Conservation (phyloP, 2,329 filamentous ascomycete genomes). For the Aspergillus sp. region DNA sequence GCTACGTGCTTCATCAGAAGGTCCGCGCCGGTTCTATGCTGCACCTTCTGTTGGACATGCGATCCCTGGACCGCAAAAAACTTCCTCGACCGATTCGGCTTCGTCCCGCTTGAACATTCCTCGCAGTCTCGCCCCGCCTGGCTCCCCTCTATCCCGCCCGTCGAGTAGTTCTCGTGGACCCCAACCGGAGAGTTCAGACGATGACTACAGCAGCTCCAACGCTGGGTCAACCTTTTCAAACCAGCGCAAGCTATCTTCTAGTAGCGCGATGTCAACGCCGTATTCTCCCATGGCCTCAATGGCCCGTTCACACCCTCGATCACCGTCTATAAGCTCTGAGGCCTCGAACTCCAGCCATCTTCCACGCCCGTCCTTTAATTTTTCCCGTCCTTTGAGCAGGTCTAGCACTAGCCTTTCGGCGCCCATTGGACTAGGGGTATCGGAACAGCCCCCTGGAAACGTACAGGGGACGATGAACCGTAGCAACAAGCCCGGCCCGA, state of each 20-base stretch:
- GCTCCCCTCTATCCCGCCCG: slow-evolving; percentile 43
- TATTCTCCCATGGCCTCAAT: slow-evolving; percentile 66
- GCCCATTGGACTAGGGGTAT: slow-evolving; percentile 25
- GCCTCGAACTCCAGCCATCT: slow-evolving; percentile 64
- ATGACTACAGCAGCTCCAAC: slow-evolving; percentile 64
- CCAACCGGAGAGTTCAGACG: slow-evolving; percentile 64
- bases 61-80: slow-evolving; percentile 26
- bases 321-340: slow-evolving; percentile 83
- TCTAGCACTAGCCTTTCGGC: slow-evolving; percentile 42
- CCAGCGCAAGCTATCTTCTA: slow-evolving; percentile 74
- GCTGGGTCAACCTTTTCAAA: slow-evolving; percentile 64
- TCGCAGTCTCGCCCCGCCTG: slow-evolving; percentile 47
- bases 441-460: slow-evolving; percentile 36
- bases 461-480: slow-evolving; percentile 26
- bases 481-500: slow-evolving; percentile 32
- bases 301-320: slow-evolving; percentile 65
- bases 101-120: slow-evolving; percentile 38
- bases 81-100: slow-evolving; percentile 37
- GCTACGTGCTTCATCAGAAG: slow-evolving; percentile 15
- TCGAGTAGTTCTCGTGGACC: slow-evolving; percentile 58
- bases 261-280: slow-evolving; percentile 62
- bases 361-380: slow-evolving; percentile 81
- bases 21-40: slow-evolving; percentile 23
- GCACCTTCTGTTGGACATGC: slow-evolving; percentile 10
- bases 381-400: slow-evolving; percentile 82